Evolutionary conservation across 1,284 basidiomycete genomes (phyloP), one percentile per base, ranked within the genome.

Genomic region (Mycena citricolor): DNA sequence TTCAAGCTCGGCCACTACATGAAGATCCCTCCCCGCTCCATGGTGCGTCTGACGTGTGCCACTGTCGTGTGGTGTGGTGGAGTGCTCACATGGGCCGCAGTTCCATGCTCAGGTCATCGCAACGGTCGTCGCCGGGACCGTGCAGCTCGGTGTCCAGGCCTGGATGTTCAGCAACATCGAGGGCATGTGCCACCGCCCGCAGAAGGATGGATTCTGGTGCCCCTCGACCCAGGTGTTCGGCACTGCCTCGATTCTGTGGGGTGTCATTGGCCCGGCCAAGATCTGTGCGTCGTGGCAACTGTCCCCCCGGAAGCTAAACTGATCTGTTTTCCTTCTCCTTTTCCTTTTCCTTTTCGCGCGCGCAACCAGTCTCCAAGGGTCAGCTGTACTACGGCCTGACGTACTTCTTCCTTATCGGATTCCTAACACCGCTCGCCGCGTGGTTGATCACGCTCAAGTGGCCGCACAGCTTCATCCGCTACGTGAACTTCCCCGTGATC

Each of bases 1-100:
- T 79, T 84, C 61, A 84, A 85, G 57, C 73, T 85, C 22, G 82
- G 81, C 4, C 82, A 85, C 52, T 84, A 85, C 64, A 85, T 85
- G 82, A 85, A 86, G 61, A 68, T 84, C 33, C 70, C 72, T 32
- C 75, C 74, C 14, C 60, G 66, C 2, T 42, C 49, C 1, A 57
- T 60, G 57, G n/a, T n/a, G n/a, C n/a, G n/a, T n/a, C n/a, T n/a
- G n/a, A n/a, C n/a, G n/a, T 51, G 51, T 29, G 48, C 47, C 35
- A 49, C 43, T n/a, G 49, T 51, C 37, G 49, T 48, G 17, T 32
- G 30, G 23, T 19, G 12, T 20, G 16, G 8, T 10, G 28, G 21
- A 31, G 8, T 8, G 13, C 36, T 8, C 16, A n/a, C 7, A 22
- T n/a, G 11, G 4, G 4, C 10, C 5, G 13, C 24, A 23, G 8